Evolutionary conservation across 305 asterid species (phyloP), one percentile per base, ranked within the genome.

Genomic region (Solanum hybrid): DNA sequence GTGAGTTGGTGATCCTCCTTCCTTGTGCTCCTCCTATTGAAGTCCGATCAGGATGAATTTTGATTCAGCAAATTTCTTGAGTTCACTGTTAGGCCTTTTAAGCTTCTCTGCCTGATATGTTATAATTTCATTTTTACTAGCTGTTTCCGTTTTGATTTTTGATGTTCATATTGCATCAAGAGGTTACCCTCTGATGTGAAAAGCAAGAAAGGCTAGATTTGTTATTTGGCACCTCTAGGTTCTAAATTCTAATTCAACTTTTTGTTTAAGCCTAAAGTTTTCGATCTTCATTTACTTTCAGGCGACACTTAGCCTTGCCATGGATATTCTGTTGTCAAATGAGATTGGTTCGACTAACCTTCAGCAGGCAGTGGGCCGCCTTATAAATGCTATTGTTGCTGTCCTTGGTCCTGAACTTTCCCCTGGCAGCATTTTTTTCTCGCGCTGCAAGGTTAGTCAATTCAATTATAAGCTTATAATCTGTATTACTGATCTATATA

Each of bases 371-470:
- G 95, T 98, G 92, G 99, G 98, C 86, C 97, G 98, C 91, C 98
- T 98, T 86, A 93, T 98, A 90, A 98, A 98, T 93, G 99, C 99
- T 88, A 93, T 96, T 91, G 98, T 98, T 91, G 99, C 99, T 79
- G 97, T 98, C 90, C 95, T 97, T 90, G 99, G 99, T 92, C 99
- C 99, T 84, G 99, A 98, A 91, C 99, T 98, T 92, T 90, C 98
- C 91, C 98, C 99, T 90, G 97, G 96, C 86, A 96, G 99, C 94
- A 96, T 96, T 88, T 96, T 98, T 92, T 98, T 98, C 93, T 96
- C 99, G 7, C 98, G 99, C 90, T 97, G 99, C 97, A 98, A 97
- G 99, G 99, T 98, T 86, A 88, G 90, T 87, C 69, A 66, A 88
- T 85, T 51, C 22, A 51, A 84, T 56, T 84, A 84, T 60, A 45